These are phyloP conservation scores for Lotus japonicus DNA, from an alignment of 306 rosid genomes.

Conservation along the genomic window DNA sequence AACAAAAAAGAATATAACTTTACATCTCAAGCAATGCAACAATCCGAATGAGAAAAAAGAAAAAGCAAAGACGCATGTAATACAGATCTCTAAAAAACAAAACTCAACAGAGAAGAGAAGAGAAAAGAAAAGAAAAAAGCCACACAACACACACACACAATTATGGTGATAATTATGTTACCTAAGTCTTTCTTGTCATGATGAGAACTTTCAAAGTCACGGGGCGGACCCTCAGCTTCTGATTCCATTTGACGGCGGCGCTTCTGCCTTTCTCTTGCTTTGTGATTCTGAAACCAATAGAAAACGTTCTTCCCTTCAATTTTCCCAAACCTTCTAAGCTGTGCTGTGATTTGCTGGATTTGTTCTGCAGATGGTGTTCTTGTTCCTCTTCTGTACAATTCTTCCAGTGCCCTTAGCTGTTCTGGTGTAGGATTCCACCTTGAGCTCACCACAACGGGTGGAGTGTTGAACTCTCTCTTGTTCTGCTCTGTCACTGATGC, in stretches of 20 bases:
- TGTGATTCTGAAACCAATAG: slow-evolving; percentile 97
- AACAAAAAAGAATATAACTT: slow-evolving; percentile 55
- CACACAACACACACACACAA: not conserved
- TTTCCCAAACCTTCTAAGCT: slow-evolving; percentile 75
- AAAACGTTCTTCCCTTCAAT: slow-evolving; percentile 96
- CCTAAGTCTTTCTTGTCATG: slow-evolving; percentile 56
- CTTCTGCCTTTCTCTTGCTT: slow-evolving; percentile 92
- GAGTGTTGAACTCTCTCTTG: slow-evolving; percentile 48
- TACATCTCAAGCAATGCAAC: slow-evolving; percentile 46
- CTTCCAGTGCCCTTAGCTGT: slow-evolving; percentile 78
- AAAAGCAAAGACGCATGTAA: not conserved
- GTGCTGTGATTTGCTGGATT: slow-evolving; percentile 84
- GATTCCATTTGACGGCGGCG: slow-evolving; percentile 94
- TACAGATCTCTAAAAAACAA: slow-evolving; percentile 25
- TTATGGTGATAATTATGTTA: slow-evolving; percentile 17
- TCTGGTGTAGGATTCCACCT: slow-evolving; percentile 97
- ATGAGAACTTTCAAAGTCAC: slow-evolving; percentile 22
- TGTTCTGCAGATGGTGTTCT: slow-evolving; percentile 94
- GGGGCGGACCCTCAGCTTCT: slow-evolving; percentile 22
- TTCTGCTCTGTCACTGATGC: slow-evolving; percentile 41
- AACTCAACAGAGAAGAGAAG: not conserved
- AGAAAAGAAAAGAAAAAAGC: not conserved
- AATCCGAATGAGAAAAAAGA: slow-evolving; percentile 30
- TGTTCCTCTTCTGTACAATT: slow-evolving; percentile 72
- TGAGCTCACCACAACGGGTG: slow-evolving; percentile 67